phyloP scores from a whole-genome alignment of 306 rosid species.

The Malus asiatica region DNA sequence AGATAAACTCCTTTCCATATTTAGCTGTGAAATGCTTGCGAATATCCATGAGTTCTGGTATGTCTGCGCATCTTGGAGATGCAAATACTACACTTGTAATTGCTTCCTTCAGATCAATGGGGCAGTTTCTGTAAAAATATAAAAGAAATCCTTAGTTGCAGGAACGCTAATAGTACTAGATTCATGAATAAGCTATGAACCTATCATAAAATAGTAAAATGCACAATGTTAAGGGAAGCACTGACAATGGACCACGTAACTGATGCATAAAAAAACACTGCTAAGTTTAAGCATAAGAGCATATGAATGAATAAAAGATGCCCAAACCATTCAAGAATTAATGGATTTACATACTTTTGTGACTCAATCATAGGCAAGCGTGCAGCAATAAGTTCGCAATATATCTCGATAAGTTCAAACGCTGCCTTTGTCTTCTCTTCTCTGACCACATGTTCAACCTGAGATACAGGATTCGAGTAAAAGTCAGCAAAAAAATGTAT shows the following conservation, averaged over 20 bases:
- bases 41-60: slow-evolving; percentile 78
- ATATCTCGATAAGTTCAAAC: slow-evolving; percentile 77
- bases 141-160: not conserved
- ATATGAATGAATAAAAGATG: slow-evolving; percentile 3
- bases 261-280: not conserved
- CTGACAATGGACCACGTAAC: not conserved
- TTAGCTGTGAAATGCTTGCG: slow-evolving; percentile 68
- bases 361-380: slow-evolving; percentile 84
- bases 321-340: not conserved
- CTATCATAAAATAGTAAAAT: not conserved
- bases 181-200: not conserved
- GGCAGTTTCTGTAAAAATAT: slow-evolving; percentile 60
- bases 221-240: not conserved
- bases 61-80: slow-evolving; percentile 77
- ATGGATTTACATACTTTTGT: slow-evolving; percentile 63
- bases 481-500: slow-evolving; percentile 3
- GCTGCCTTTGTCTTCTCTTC: slow-evolving; percentile 92
- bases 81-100: slow-evolving; percentile 83
- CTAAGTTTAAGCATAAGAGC: not conserved
- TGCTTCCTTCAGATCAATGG: slow-evolving; percentile 92
- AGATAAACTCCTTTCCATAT: slow-evolving; percentile 78
- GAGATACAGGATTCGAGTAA: slow-evolving; percentile 10
- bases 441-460: slow-evolving; percentile 94
- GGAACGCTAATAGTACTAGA: not conserved
- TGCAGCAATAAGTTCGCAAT: slow-evolving; percentile 81